Conservation (phyloP, 2,329 filamentous ascomycete genomes). For the Phyllosticta citribraziliensis region DNA sequence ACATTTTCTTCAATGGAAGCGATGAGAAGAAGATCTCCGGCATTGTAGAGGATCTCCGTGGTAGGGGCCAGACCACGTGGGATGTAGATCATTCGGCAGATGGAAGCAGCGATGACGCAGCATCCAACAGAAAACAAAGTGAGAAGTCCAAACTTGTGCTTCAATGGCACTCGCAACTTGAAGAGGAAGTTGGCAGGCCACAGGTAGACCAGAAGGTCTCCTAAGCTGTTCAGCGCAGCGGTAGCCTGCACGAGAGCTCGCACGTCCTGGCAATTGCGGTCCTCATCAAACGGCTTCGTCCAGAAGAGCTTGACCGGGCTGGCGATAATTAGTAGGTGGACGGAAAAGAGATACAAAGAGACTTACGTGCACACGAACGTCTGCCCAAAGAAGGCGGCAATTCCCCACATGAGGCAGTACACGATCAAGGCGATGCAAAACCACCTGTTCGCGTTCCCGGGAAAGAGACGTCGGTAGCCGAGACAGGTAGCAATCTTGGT, state of each 20-base stretch:
- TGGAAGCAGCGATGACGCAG: slow-evolving; percentile 2
- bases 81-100: slow-evolving; percentile 2
- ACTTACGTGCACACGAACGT: slow-evolving; percentile 11
- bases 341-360: no score
- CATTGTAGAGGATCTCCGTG: slow-evolving; percentile 14
- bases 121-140: slow-evolving; percentile 13
- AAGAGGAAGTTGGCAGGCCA: slow-evolving; percentile 16
- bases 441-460: slow-evolving; percentile 16
- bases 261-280: slow-evolving; percentile 9
- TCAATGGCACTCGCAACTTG: slow-evolving; percentile 14
- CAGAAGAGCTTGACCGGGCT: slow-evolving; percentile 9
- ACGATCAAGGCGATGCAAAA: slow-evolving; percentile 21
- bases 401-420: slow-evolving; percentile 17
- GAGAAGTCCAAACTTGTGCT: slow-evolving; percentile 12
- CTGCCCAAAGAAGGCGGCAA: slow-evolving; percentile 17
- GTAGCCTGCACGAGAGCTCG: slow-evolving; percentile 12
- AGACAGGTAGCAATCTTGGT: slow-evolving; percentile 22
- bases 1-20: slow-evolving; percentile 20
- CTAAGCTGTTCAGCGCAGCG: slow-evolving; percentile 13
- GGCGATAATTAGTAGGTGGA: background rate
- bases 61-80: background rate
- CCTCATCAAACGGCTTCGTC: background rate
- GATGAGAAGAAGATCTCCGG: slow-evolving; percentile 18
- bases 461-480: slow-evolving; percentile 21
- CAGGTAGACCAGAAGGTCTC: slow-evolving; percentile 14